Base-by-base conservation (phyloP, 2,329 filamentous ascomycete genomes). In the Chrysosporium queenslandicum region DNA sequence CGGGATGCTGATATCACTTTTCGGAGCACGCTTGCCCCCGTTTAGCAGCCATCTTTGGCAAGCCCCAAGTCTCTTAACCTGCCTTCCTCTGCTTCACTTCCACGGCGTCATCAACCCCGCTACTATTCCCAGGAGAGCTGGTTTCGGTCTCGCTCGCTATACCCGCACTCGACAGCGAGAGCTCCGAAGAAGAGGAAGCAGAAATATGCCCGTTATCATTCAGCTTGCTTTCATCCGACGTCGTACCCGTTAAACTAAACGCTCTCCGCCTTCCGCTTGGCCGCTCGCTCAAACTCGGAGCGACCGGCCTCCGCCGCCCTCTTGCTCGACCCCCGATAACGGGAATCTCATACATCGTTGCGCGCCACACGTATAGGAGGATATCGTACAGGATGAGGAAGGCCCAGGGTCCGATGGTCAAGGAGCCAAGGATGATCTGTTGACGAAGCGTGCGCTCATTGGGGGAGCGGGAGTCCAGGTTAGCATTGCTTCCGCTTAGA, bases 391-490 rank as follows among this genome's bases (percentile, higher is more conserved):
- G 52, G 56, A 86, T 70, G 32, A 85, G 66, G 21, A 77, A 68
- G 4, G 76, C 66, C 80, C 82, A 86, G 9, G 82, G 82, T 1
- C 77, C 76, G 57, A 85, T 79, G 42, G 76, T 78, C 40, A 84
- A 59, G 40, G 79, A 59, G 21, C 77, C 81, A 53, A 85, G 74
- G 53, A 83, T 60, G 29, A 85, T 66, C 82, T 85, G 61, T 23
- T n/a, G 16, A 45, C 7, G n/a, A 36, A 40, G 37, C 21, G 16
- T 16, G 5, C 40, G 21, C 40, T 43, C 40, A 43, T 9, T 23
- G 6, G 23, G 4, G 40, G 23, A n/a, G 40, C 27, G 40, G 21
- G 23, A 29, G 23, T 12, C 40, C 40, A 27, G 12, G 12, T 43
- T 16, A 43, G 40, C 23, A 43, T 43, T 16, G 12, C 8, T 40